Percentiles rank a stretch among this genome's conserved stretches.
Conservation (phyloP, 495 filamentous ascomycete species). For the Podospora bellae-mahoneyi region DNA sequence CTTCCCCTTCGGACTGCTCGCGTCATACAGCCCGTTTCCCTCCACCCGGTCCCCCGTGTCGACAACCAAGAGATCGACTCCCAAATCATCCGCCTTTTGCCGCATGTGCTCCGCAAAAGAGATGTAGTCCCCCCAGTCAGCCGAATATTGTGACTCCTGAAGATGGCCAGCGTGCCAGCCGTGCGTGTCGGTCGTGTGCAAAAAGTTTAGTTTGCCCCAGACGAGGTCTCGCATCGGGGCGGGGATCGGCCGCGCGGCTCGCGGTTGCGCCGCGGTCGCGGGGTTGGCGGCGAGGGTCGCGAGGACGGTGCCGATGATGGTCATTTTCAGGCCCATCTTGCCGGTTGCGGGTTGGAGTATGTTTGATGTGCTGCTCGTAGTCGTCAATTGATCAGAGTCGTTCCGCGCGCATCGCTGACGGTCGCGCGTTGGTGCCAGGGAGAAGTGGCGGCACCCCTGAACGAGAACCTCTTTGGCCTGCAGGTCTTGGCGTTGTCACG, state of each 20-base stretch:
- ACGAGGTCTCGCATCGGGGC: conserved; percentile 77
- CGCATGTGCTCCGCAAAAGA: conserved; percentile 85
- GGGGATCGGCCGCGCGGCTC: conserved; percentile 70
- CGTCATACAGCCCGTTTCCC: conserved; percentile 95
- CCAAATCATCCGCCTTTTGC: conserved; percentile 68
- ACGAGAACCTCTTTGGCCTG: neutral
- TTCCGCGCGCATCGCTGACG: neutral
- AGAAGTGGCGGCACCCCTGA: conserved; percentile 6
- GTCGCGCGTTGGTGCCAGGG: neutral
- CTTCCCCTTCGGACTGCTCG: conserved; percentile 77
- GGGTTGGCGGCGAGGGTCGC: conserved; percentile 29
- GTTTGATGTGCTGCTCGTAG: neutral
- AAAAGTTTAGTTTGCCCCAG: conserved; percentile 91
- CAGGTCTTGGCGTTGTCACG: neutral
- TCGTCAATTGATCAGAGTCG: neutral
- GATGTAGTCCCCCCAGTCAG: conserved; percentile 97
- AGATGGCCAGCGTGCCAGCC: conserved; percentile 95
- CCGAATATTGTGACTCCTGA: conserved; percentile 89
- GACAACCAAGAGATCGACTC: conserved; percentile 79
- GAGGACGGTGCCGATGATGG: conserved; percentile 27
- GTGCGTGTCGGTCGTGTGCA: conserved; percentile 92
- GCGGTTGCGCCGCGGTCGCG: conserved; percentile 65
- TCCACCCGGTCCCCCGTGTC: conserved; percentile 95
- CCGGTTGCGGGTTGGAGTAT: neutral
- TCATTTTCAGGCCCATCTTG: conserved; percentile 19